phyloP scores from a whole-genome alignment of 148 eudicot genomes.

The Rhododendron kiyosumense region DNA sequence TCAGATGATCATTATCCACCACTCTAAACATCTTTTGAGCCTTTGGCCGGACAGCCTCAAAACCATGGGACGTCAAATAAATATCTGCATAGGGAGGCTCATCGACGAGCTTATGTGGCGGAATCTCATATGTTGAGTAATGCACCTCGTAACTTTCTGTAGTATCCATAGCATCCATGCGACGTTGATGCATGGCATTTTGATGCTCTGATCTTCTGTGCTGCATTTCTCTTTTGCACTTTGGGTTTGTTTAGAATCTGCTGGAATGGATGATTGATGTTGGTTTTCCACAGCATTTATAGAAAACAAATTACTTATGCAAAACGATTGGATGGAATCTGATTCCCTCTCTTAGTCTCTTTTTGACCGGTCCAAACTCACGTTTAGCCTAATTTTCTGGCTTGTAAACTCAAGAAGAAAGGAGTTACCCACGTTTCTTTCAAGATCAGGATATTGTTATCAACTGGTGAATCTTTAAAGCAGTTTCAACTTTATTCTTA shows the following conservation, averaged over 20 bases:
- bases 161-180: neutral
- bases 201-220: neutral
- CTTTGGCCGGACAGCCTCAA: neutral
- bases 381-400: neutral
- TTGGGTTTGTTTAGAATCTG: neutral
- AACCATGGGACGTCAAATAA: neutral
- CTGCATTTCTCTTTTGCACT: neutral
- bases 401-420: neutral
- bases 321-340: neutral
- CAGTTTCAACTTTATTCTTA: neutral
- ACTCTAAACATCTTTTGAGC: neutral
- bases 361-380: neutral
- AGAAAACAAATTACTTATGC: neutral
- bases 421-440: neutral
- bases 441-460: neutral
- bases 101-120: neutral
- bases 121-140: neutral
- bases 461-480: slow-evolving; percentile 1
- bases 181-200: neutral
- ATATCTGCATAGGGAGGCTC: neutral
- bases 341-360: neutral
- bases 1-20: neutral
- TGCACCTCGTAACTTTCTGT: neutral
- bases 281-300: neutral
- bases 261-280: neutral